Evolutionary conservation across 1,284 basidiomycete species (phyloP).

Genomic region (Papiliotrema nemorosa): DNA sequence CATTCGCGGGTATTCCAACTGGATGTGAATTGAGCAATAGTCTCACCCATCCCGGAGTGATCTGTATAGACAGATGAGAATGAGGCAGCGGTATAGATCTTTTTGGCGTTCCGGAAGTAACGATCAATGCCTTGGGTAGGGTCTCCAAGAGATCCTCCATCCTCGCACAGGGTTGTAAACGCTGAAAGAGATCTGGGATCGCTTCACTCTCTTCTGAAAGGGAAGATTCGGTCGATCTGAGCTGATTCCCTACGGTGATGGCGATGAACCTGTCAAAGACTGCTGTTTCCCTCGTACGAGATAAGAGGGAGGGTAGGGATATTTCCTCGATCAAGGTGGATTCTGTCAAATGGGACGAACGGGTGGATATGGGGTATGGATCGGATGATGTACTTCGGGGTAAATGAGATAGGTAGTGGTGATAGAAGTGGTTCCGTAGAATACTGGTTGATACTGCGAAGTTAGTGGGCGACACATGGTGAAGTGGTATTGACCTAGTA

Average conservation of each 20-base stretch:
- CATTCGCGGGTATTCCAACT: conserved; percentile 6
- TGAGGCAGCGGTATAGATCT: conserved; percentile 28
- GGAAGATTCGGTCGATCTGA: conserved; percentile 31
- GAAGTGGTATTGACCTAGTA: conserved; percentile 24
- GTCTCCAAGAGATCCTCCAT: conserved; percentile 38
- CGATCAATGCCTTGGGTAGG: conserved; percentile 23
- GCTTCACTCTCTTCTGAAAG: conserved; percentile 34
- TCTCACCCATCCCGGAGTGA: conserved; percentile 36
- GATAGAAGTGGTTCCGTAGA: conserved; percentile 25
- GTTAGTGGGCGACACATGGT: not conserved
- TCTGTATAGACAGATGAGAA: conserved; percentile 21
- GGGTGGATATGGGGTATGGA: conserved; percentile 27
- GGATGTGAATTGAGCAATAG: conserved; percentile 23
- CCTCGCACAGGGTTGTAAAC: conserved; percentile 38
- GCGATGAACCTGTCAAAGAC: conserved; percentile 45
- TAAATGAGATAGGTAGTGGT: conserved; percentile 19
- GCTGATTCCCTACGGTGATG: conserved; percentile 32
- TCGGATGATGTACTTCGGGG: conserved; percentile 21
- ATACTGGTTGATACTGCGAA: conserved; percentile 13
- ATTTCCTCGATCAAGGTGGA: not conserved
- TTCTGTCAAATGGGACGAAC: not conserved
- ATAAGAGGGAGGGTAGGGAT: conserved; percentile 23
- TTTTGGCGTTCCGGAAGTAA: not conserved
- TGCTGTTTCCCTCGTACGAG: conserved; percentile 33
- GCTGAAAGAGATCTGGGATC: conserved; percentile 26